Base-by-base conservation (phyloP, 2,329 filamentous ascomycete genomes). In the Penicillium sp. region DNA sequence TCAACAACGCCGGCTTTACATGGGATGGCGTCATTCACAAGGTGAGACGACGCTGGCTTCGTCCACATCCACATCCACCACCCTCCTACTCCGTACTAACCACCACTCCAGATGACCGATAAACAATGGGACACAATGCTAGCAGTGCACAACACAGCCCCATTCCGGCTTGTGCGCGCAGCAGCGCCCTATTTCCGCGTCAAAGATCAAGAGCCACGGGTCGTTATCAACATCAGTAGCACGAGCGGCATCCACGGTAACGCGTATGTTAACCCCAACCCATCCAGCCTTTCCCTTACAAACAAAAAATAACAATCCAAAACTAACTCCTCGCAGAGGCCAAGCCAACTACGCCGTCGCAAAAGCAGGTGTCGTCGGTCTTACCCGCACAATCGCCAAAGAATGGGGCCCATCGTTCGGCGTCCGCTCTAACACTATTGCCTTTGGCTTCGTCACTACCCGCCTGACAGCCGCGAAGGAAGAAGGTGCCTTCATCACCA, bases 11-110 rank as follows among this genome's bases (percentile, higher is more conserved):
- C 0, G 91, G 90, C 40, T 95, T 90, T 75, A 96, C 92, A 1
- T 96, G 91, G 90, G 92, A 96, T 72, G 92, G 88, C 6, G 90
- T 95, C 38, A 91, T 95, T 62, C 90, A 95, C 80, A 95, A 94
- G 76, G 81, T 83, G 21, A 13, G 52, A 61, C 43, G 6, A 13
- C 48, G 24, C 43, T 31, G n/a, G 22, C 47, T 13, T 22, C 10
- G 18, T 18, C 18, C 38, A 44, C 16, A 39, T 10, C 21, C 2
- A 27, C 10, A 34, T 36, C 40, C 29, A 40, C 21, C 18, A 6
- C 38, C 38, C 18, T 39, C 34, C 6, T 13, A 4, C 34, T 13
- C 9, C 9, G 14, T 40, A 45, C 54, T 42, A 31, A 58, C 31
- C 42, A 13, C 55, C 24, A 43, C 40, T 44, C 46, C 45, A 83